These are phyloP conservation scores for Geosmithia flava DNA, from an alignment of 2,329 filamentous ascomycete species.

Conservation along the genomic window DNA sequence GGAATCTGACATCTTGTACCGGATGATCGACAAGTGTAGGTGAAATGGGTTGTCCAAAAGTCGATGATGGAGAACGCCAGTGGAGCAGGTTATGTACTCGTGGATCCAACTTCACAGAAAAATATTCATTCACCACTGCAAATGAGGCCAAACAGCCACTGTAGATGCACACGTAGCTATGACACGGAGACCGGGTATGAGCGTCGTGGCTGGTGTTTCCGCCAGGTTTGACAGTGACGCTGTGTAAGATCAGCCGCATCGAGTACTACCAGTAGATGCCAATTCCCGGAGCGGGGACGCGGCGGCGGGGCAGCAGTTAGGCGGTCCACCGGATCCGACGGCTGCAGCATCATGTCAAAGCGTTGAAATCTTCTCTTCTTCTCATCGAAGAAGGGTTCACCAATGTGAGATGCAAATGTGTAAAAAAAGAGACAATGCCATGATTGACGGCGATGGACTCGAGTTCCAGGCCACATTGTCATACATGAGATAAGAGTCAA, in stretches of 20 bases:
- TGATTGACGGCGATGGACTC: no score
- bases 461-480: no score
- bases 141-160: not conserved
- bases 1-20: constrained; percentile 4
- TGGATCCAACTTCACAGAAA: no score
- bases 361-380: not conserved
- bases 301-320: not conserved
- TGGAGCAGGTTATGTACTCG: no score
- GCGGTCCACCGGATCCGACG: not conserved
- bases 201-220: no score
- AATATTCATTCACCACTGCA: no score
- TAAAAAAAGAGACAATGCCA: no score
- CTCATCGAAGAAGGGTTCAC: not conserved
- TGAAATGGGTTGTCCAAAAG: not conserved
- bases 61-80: not conserved
- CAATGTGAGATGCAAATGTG: no score
- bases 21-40: not conserved
- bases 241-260: not conserved
- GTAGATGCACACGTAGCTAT: no score
- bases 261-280: not conserved
- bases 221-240: no score
- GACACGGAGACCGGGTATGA: no score
- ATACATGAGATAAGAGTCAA: no score
- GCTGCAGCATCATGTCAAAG: not conserved
- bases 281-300: not conserved